Evolutionary conservation across 2,329 filamentous ascomycete genomes (phyloP).

Genomic region (Harringtonia lauricola): DNA sequence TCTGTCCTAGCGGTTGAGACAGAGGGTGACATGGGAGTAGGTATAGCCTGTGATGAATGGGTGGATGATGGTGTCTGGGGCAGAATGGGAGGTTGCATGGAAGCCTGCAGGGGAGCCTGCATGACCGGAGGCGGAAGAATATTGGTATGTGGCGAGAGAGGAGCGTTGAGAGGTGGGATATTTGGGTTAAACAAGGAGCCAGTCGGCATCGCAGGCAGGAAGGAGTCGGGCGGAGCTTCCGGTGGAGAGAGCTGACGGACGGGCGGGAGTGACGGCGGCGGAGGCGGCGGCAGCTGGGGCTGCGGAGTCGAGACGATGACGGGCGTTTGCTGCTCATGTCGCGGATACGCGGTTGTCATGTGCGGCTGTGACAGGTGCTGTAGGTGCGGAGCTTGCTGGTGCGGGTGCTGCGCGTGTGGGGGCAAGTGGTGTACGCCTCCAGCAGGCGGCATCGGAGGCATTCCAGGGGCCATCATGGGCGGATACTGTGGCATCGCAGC

Average conservation of each 20-base stretch:
- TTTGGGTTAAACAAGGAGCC: neutral
- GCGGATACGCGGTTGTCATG: conserved; percentile 29
- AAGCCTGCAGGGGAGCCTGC: neutral
- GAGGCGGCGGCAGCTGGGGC: neutral
- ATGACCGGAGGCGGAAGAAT: neutral
- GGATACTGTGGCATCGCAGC: conserved; percentile 19
- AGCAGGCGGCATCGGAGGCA: neutral
- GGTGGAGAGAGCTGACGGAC: conserved; percentile 25
- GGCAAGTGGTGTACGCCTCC: conserved; percentile 2
- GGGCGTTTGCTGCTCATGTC: conserved; percentile 39
- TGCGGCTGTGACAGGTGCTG: conserved; percentile 10
- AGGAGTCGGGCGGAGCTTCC: conserved; percentile 42
- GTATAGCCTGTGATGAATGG: conserved; percentile 27
- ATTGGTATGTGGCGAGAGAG: conserved; percentile 1
- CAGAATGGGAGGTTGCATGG: conserved; percentile 6
- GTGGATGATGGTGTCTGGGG: conserved; percentile 43
- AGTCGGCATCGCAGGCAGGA: conserved; percentile 33
- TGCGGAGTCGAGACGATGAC: conserved; percentile 29
- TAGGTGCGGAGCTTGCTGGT: neutral
- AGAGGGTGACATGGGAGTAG: conserved; percentile 3
- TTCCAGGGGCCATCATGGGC: conserved; percentile 1
- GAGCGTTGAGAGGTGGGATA: neutral
- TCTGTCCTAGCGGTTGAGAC: too few species aligned
- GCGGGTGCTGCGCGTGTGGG: neutral
- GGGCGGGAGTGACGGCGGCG: neutral